Conservation (phyloP, 139 green algal species). For the Asterochloris erici region DNA sequence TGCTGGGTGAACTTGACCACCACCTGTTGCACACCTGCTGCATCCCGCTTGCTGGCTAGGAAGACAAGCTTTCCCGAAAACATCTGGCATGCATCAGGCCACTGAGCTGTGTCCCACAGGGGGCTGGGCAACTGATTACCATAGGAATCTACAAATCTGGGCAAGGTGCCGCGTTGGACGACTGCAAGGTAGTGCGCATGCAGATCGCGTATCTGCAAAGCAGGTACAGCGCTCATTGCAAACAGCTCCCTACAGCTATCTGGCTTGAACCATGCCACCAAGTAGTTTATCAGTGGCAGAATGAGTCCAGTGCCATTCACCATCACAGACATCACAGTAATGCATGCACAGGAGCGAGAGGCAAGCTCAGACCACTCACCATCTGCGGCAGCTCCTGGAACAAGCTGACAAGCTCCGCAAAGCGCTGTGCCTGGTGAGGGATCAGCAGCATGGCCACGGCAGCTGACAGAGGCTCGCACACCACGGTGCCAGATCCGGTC, state of each 20-base stretch:
- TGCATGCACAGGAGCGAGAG: no score
- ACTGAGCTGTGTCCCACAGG: conserved; percentile 1
- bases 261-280: no score
- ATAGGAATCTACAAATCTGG: neutral
- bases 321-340: no score
- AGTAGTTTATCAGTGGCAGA: no score
- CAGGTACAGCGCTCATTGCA: neutral
- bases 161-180: neutral
- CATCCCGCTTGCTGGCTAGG: neutral
- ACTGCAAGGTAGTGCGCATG: neutral
- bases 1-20: conserved; percentile 7
- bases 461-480: neutral
- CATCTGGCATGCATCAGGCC: neutral
- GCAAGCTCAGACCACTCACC: neutral
- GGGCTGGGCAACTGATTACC: neutral
- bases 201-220: neutral
- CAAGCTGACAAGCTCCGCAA: neutral
- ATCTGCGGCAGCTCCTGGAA: neutral
- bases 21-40: neutral
- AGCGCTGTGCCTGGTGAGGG: neutral
- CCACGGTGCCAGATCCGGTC: neutral
- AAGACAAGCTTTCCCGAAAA: neutral
- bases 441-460: conserved; percentile 7
- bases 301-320: no score
- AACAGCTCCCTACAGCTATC: no score